Percentiles rank a stretch among this genome's conserved stretches.
phyloP scores from a whole-genome alignment of 2,329 filamentous ascomycete genomes.

The Xylaria sp. region DNA sequence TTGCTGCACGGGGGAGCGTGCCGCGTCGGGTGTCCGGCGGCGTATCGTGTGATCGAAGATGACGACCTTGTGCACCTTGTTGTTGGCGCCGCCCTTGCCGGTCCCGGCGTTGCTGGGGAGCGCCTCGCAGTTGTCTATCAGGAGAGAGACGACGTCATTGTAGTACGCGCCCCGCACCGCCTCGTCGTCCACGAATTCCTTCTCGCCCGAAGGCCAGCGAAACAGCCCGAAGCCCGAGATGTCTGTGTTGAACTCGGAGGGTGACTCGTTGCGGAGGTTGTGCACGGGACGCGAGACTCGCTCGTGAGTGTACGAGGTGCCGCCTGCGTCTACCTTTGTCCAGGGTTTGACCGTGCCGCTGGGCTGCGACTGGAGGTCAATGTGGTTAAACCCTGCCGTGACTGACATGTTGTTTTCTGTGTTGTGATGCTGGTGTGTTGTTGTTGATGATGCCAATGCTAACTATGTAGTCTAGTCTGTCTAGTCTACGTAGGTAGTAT shows the following conservation, averaged over 20 bases:
- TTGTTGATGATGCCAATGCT: not conserved
- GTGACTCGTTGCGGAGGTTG: conserved; percentile 62
- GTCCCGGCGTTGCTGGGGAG: conserved; percentile 51
- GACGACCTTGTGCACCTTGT: conserved; percentile 54
- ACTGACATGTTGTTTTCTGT: conserved; percentile 59
- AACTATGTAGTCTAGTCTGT: too few relatives aligned
- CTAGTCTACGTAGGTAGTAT: too few relatives aligned
- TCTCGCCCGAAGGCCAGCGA: conserved; percentile 62
- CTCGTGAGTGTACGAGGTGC: conserved; percentile 61
- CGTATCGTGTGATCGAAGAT: conserved; percentile 81
- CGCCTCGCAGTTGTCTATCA: conserved; percentile 56
- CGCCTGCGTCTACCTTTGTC: conserved; percentile 71
- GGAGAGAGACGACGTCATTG: conserved; percentile 66
- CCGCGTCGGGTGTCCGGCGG: conserved; percentile 60
- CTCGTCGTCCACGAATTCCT: conserved; percentile 64
- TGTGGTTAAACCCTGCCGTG: conserved; percentile 68
- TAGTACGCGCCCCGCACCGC: conserved; percentile 69
- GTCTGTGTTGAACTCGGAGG: conserved; percentile 64
- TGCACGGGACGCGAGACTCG: conserved; percentile 60
- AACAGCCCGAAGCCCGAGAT: conserved; percentile 68
- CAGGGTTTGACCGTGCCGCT: conserved; percentile 62
- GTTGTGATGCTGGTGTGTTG: not conserved
- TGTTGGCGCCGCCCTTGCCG: conserved; percentile 18
- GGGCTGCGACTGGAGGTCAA: conserved; percentile 62
- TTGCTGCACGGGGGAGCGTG: conserved; percentile 73